Evolutionary conservation across 345 rosid species (phyloP).

Genomic region (Odontarrhena argentea): DNA sequence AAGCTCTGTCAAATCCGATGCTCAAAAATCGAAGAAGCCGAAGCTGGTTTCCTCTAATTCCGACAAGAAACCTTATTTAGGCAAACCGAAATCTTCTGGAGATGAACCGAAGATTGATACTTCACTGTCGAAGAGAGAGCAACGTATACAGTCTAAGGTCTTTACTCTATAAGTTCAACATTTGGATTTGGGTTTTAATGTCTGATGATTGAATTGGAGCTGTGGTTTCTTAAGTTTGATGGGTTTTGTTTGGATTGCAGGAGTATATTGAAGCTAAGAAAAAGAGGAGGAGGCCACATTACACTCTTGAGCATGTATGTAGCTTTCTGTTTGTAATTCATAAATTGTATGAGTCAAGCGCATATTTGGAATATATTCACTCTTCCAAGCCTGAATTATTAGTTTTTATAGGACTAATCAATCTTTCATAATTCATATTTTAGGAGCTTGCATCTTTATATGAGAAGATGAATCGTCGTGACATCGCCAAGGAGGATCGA

Average conservation of each 20-base stretch:
- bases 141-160: constrained; percentile 41
- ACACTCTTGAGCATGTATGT: constrained; percentile 76
- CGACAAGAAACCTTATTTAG: constrained; percentile 11
- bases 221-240: constrained; percentile 1
- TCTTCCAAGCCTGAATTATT: too few species aligned
- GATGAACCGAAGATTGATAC: background rate
- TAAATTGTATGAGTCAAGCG: background rate
- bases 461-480: constrained; percentile 94
- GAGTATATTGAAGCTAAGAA: constrained; percentile 80
- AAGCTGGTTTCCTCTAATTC: constrained; percentile 27
- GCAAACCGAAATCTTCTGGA: constrained; percentile 24
- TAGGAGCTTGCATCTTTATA: constrained; percentile 91
- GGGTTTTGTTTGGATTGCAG: constrained; percentile 41
- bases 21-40: constrained; percentile 37
- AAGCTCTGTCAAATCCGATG: constrained; percentile 28
- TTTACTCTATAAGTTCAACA: background rate
- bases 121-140: constrained; percentile 36
- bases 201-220: background rate
- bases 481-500: constrained; percentile 82
- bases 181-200: background rate
- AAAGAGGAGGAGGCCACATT: constrained; percentile 83
- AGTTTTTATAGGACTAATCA: background rate
- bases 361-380: background rate
- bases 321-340: background rate
- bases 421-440: constrained; percentile 1